phyloP scores from a whole-genome alignment of 192 early-diverging fungal species.

The Backusella australiensis region DNA sequence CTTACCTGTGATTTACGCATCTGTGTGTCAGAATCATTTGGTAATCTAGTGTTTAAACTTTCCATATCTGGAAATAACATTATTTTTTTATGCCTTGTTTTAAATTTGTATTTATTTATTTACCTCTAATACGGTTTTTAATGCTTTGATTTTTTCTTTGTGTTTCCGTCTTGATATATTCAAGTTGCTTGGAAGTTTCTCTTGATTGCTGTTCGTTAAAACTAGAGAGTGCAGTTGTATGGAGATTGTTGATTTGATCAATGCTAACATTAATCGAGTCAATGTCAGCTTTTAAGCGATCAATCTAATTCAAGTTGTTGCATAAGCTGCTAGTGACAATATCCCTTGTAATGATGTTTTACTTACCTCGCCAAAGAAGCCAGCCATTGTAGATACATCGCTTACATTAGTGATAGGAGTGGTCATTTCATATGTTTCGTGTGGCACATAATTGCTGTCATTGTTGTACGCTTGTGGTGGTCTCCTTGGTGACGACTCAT shows the following conservation, averaged over 20 bases:
- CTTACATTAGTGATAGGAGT: not conserved
- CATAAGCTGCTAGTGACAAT: not conserved
- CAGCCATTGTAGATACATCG: slow-evolving; percentile 7
- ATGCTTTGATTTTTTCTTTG: slow-evolving; percentile 26
- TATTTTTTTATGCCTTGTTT: not conserved
- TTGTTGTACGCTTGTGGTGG: not conserved
- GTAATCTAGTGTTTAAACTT: slow-evolving; percentile 1
- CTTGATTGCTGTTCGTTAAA: slow-evolving; percentile 21
- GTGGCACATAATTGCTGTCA: not conserved
- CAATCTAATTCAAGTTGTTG: not conserved
- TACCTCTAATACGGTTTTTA: slow-evolving; percentile 51
- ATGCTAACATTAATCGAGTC: slow-evolving; percentile 1
- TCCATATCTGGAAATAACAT: slow-evolving; percentile 11
- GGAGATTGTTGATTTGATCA: slow-evolving; percentile 14
- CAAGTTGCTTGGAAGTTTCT: slow-evolving; percentile 9
- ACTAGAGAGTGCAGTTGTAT: slow-evolving; percentile 7
- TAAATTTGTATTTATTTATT: not conserved
- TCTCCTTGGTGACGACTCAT: not conserved
- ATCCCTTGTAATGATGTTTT: not conserved
- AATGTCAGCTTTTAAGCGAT: slow-evolving; percentile 21
- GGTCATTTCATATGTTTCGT: slow-evolving; percentile 20
- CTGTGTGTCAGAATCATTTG: slow-evolving; percentile 10
- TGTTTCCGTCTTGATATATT: slow-evolving; percentile 24
- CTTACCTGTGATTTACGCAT: slow-evolving; percentile 21
- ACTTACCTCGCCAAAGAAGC: slow-evolving; percentile 23